phyloP scores from a whole-genome alignment of 2,329 filamentous ascomycete species.

The Ambrosiella xylebori region DNA sequence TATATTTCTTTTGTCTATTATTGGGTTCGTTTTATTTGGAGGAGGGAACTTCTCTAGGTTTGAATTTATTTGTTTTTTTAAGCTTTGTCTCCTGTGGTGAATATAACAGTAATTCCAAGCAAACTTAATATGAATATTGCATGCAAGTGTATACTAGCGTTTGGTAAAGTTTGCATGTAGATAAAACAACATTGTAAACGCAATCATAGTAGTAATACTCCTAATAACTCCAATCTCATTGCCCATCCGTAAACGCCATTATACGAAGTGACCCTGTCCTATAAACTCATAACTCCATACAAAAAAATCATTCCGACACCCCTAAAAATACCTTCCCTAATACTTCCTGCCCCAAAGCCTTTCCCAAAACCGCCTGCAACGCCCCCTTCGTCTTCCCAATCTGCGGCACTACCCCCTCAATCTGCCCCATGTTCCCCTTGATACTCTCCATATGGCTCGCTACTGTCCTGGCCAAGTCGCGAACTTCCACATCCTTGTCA shows the following conservation, averaged over 20 bases:
- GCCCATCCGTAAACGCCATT: not conserved
- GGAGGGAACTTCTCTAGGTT: not conserved
- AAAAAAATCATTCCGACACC: slow-evolving; percentile 6
- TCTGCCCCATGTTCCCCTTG: slow-evolving; percentile 34
- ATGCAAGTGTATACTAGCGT: no score
- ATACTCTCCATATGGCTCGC: slow-evolving; percentile 40
- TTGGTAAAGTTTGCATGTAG: no score
- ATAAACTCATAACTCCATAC: not conserved
- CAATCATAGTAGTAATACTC: no score
- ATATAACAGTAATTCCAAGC: not conserved
- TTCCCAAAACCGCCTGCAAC: slow-evolving; percentile 30
- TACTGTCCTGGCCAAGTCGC: slow-evolving; percentile 23
- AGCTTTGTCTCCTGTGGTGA: not conserved
- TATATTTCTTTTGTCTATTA: slow-evolving; percentile 4
- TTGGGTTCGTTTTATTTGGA: not conserved
- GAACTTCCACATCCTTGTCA: slow-evolving; percentile 8
- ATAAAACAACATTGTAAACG: no score
- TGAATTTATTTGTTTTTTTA: not conserved
- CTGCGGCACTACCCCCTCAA: slow-evolving; percentile 33
- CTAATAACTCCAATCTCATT: not conserved
- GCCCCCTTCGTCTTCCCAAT: slow-evolving; percentile 31
- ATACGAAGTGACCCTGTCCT: not conserved
- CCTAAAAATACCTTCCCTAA: slow-evolving; percentile 34
- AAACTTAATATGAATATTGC: not conserved
- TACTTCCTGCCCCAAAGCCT: slow-evolving; percentile 26